Percentiles rank a stretch among this genome's conserved stretches.
Conservation (phyloP, 352 stramenopile genomes). For the Pilasporangium apinafurcum region DNA sequence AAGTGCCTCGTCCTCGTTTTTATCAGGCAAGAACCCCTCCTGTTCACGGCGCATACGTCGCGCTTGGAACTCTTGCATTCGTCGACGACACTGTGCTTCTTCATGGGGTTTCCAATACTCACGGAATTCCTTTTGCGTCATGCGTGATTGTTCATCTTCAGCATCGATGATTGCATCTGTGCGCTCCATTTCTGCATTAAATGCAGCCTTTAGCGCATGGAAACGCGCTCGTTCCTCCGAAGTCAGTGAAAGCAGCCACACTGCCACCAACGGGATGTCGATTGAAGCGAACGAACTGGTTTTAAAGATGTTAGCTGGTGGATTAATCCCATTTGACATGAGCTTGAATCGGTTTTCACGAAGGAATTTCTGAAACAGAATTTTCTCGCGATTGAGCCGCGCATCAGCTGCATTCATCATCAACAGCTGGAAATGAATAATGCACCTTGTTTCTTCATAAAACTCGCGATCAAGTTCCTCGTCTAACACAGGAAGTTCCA, state of each 20-base stretch:
- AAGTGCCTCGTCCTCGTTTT: slow-evolving; percentile 63
- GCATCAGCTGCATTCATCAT: slow-evolving; percentile 85
- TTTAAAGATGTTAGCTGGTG: slow-evolving; percentile 87
- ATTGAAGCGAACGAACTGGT: slow-evolving; percentile 86
- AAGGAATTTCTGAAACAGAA: slow-evolving; percentile 92
- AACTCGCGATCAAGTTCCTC: slow-evolving; percentile 73
- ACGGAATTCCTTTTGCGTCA: slow-evolving; percentile 38
- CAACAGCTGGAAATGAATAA: slow-evolving; percentile 90
- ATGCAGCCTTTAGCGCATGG: slow-evolving; percentile 82
- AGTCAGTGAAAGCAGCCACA: slow-evolving; percentile 86
- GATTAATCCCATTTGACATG: slow-evolving; percentile 89
- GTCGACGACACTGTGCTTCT: slow-evolving; percentile 56
- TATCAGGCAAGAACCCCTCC: slow-evolving; percentile 43
- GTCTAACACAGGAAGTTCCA: slow-evolving; percentile 65
- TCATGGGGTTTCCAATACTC: slow-evolving; percentile 57
- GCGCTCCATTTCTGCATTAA: slow-evolving; percentile 83
- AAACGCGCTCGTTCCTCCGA: slow-evolving; percentile 83
- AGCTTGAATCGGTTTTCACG: slow-evolving; percentile 93
- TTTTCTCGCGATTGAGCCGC: slow-evolving; percentile 82
- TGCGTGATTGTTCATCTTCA: slow-evolving; percentile 48
- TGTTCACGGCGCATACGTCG: slow-evolving; percentile 61
- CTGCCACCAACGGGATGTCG: slow-evolving; percentile 84
- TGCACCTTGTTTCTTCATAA: slow-evolving; percentile 85
- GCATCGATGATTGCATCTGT: slow-evolving; percentile 68
- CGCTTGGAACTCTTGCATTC: slow-evolving; percentile 74